Base-by-base conservation (phyloP, 768 basidiomycete species). In the Hygrophorus russula region DNA sequence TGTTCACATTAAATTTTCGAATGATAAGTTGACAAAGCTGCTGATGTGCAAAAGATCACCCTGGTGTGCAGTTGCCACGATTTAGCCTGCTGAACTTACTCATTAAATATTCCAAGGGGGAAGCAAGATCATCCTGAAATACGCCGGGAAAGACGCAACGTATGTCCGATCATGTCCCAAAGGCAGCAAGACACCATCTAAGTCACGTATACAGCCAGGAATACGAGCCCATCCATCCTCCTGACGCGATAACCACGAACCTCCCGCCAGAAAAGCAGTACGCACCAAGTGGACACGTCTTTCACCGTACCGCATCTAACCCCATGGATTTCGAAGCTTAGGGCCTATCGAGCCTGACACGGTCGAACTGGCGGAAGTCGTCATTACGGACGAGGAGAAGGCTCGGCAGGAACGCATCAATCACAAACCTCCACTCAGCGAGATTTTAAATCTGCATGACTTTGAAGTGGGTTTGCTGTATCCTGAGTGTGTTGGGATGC, bases 171-270 rank as follows among this genome's bases (percentile, higher is more conserved):
- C 39, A 32, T 45, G 46, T n/a, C 45, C 28, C 12, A 51, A 31
- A 37, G 52, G 19, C 34, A 33, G 6, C 47, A 31, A 15, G n/a
- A n/a, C n/a, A 32, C 12, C n/a, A 17, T 40, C 14, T 46, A 13
- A 28, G n/a, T 39, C 17, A 34, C 35, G 10, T 20, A 11, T 14
- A 42, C 49, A 84, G 80, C 4, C 71, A 72, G 48, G 87, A 84
- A 61, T 90, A 90, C 50, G 89, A 89, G 18, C 84, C 85, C 1
- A 88, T 96, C 39, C 92, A 94, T 55, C 91, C 92, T 2, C 89
- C 76, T 32, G 80, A 80, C 58, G 85, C 73, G 43, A 90, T 85
- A 49, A 78, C 73, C 15, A 78, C 74, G 14, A 76, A 91, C 57
- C 64, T 92, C 19, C 82, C 83, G 5, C 71, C 69, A n/a, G 85